These are phyloP conservation scores for Eucalyptus tenuipes DNA, from an alignment of 345 rosid genomes.

Conservation along the genomic window DNA sequence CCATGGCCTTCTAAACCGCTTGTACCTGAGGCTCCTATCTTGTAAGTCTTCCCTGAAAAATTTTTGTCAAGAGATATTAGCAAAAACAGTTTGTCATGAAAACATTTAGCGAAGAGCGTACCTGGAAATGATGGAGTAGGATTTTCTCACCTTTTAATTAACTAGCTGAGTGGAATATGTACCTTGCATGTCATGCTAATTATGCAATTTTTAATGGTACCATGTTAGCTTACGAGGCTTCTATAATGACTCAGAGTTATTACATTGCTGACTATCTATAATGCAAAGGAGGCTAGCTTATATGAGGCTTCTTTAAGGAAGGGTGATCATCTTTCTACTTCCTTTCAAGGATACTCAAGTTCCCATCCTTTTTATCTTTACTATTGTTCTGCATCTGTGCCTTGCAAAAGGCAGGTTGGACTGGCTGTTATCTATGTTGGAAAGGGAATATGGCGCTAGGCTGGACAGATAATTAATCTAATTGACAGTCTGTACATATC, in stretches of 20 bases:
- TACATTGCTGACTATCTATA: not conserved
- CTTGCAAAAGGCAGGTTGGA: not conserved
- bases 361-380: not conserved
- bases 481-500: not conserved
- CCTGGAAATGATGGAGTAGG: not conserved
- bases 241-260: not conserved
- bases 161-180: not conserved
- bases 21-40: constrained; percentile 9
- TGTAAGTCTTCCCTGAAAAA: constrained; percentile 8
- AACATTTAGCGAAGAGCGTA: not conserved
- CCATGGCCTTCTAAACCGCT: not conserved
- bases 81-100: not conserved
- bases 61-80: not conserved
- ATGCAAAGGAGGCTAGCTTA: not conserved
- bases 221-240: too few species aligned
- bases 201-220: not conserved
- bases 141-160: not conserved
- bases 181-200: not conserved
- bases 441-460: not conserved
- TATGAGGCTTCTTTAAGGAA: not conserved
- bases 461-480: not conserved
- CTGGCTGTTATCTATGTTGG: not conserved
- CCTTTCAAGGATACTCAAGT: not conserved
- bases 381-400: not conserved
- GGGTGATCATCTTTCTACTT: not conserved